Evolutionary conservation across 352 stramenopile genomes (phyloP), one percentile per base, ranked within the genome.

Genomic region (Aphanomyces astaci): DNA sequence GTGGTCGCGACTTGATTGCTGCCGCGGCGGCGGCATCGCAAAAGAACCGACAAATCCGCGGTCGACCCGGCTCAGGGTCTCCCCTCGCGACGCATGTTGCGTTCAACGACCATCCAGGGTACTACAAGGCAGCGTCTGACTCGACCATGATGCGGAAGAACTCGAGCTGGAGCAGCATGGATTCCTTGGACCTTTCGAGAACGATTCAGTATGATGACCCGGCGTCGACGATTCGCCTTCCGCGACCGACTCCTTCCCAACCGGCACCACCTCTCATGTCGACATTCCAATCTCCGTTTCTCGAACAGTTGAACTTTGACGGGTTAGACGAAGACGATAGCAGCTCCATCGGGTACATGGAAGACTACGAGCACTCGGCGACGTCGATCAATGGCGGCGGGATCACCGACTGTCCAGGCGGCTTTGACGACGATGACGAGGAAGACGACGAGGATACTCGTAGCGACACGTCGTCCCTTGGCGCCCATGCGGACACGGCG

Each of bases 261-360:
- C n/a, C n/a, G n/a, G n/a, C n/a, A n/a, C n/a, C n/a, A n/a, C n/a
- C n/a, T n/a, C n/a, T 30, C 3, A 22, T 27, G 24, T 25, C 56
- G 5, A 53, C 56, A 53, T 65, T 36, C 15, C 51, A 59, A 59
- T 11, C 31, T 27, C 4, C 28, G 25, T 62, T 27, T 4, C 19
- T 31, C 11, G 13, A 59, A 22, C 53, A 27, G 7, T 9, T n/a
- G 25, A 62, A 65, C 56, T 65, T 65, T 53, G 56, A 53, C 39
- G 56, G 53, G 25, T 17, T 65, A 13, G 56, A 65, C 31, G 56
- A 53, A 53, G 56, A 65, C 25, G 56, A 65, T 25, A 65, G 56
- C 24, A 65, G 56, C 39, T 65, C 56, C 1, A 65, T 65, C 39
- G 56, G 56, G 22, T 48, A 65, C 56, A 46, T 33, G 32, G 53